A percentile compares a stretch with the other conserved stretches of the same genome.
These are phyloP conservation scores for Potentilla sterilis DNA, from an alignment of 306 rosid species.

Conservation along the genomic window DNA sequence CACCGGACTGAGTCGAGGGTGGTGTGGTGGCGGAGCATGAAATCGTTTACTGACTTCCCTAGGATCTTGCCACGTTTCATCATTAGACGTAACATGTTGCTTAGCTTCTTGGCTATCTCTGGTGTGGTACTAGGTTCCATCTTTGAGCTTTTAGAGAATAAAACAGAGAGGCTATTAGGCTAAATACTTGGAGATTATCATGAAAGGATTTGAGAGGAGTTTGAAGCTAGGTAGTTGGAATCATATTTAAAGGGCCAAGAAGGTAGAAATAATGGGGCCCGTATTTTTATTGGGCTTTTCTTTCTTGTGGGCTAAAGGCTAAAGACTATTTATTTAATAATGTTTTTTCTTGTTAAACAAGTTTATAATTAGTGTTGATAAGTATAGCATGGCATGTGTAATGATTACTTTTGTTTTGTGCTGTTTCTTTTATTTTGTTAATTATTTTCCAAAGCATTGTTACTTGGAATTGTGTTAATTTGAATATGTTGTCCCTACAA, in stretches of 20 bases:
- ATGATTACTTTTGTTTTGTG: constrained; percentile 22
- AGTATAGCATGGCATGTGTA: constrained; percentile 12
- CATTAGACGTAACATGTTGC: constrained; percentile 29
- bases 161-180: neutral
- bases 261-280: constrained; percentile 2
- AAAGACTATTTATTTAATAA: neutral
- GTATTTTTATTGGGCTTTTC: neutral
- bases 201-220: neutral
- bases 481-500: constrained; percentile 10
- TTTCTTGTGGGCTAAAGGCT: constrained; percentile 12
- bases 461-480: neutral
- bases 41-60: constrained; percentile 36
- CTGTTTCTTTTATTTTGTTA: constrained; percentile 8
- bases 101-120: constrained; percentile 17
- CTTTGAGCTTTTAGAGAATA: neutral
- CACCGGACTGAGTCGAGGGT: constrained; percentile 26
- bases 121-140: constrained; percentile 23
- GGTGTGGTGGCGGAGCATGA: constrained; percentile 34
- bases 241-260: constrained; percentile 23
- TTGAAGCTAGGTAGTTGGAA: neutral
- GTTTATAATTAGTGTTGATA: constrained; percentile 3
- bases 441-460: neutral
- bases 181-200: neutral
- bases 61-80: constrained; percentile 30
- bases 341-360: neutral